Evolutionary conservation across 495 filamentous ascomycete genomes (phyloP).

Genomic region (Aspergillus heteromorphus): DNA sequence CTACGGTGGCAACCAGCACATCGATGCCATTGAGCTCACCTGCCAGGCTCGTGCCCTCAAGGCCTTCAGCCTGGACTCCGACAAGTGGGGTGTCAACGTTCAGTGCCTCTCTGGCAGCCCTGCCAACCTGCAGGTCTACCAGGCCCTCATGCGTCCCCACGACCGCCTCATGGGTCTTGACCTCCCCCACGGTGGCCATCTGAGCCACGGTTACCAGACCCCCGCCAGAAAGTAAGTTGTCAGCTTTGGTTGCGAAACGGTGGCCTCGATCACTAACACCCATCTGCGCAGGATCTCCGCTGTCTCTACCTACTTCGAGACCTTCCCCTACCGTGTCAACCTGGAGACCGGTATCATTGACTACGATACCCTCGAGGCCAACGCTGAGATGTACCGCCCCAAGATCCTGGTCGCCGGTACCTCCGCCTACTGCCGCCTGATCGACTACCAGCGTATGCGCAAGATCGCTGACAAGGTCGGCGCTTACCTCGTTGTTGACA

Average conservation of each 20-base stretch:
- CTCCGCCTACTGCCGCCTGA: conserved; percentile 96
- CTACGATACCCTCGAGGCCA: conserved; percentile 88
- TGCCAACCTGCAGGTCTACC: conserved; percentile 97
- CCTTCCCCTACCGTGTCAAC: conserved; percentile 87
- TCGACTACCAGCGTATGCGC: conserved; percentile 95
- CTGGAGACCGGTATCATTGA: conserved; percentile 94
- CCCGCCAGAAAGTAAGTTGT: conserved; percentile 72
- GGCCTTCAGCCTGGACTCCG: conserved; percentile 79
- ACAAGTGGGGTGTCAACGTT: conserved; percentile 98
- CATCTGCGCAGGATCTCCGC: conserved; percentile 66
- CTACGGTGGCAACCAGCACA: conserved; percentile 99
- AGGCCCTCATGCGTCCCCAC: conserved; percentile 95
- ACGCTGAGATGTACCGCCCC: conserved; percentile 89
- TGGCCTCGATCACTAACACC: conserved; percentile 11
- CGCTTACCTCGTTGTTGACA: conserved; percentile 92
- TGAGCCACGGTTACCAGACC: conserved; percentile 98
- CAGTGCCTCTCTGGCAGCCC: conserved; percentile 85
- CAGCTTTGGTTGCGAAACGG: background rate
- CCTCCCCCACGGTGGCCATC: conserved; percentile 93
- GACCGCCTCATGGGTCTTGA: conserved; percentile 97
- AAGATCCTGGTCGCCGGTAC: conserved; percentile 96
- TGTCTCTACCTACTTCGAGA: conserved; percentile 92
- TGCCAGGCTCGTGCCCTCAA: conserved; percentile 94
- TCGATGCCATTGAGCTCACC: conserved; percentile 89
- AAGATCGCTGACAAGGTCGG: conserved; percentile 92